Evolutionary conservation across 441 rosid genomes (phyloP).

Genomic region (Raphanus hybrid): DNA sequence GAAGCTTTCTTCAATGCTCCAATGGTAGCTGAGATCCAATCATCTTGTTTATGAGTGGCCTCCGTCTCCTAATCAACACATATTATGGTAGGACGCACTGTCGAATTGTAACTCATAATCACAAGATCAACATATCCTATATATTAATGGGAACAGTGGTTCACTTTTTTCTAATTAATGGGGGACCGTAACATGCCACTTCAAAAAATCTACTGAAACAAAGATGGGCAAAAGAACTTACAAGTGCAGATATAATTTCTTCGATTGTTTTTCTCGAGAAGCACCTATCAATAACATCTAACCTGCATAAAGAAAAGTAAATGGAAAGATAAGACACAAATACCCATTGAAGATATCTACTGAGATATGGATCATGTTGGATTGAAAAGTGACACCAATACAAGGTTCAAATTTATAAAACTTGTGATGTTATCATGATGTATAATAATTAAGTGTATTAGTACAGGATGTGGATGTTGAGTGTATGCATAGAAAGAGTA

Average conservation of each 20-base stretch:
- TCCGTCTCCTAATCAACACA: conserved; percentile 62
- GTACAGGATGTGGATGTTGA: no score
- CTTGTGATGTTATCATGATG: not conserved
- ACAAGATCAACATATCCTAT: not conserved
- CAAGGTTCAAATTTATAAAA: not conserved
- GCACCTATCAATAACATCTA: conserved; percentile 75
- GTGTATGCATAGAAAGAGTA: not conserved
- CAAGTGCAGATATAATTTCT: conserved; percentile 81
- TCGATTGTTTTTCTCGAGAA: conserved; percentile 78
- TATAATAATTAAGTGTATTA: not conserved
- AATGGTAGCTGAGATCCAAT: conserved; percentile 63
- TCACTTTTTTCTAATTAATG: not conserved
- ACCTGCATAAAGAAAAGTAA: conserved; percentile 45
- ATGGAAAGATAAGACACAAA: not conserved
- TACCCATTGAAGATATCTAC: not conserved
- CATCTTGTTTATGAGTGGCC: conserved; percentile 47
- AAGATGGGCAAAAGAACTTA: conserved; percentile 44
- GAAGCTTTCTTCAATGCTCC: conserved; percentile 71
- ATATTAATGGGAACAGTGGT: not conserved
- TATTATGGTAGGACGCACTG: conserved; percentile 8
- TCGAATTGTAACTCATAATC: conserved; percentile 17
- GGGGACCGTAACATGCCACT: not conserved
- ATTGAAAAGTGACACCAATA: not conserved
- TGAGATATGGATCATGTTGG: not conserved
- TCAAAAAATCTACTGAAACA: not conserved